Base-by-base conservation (phyloP, 805 yeast genomes). In the Wickerhamiella parazyma region DNA sequence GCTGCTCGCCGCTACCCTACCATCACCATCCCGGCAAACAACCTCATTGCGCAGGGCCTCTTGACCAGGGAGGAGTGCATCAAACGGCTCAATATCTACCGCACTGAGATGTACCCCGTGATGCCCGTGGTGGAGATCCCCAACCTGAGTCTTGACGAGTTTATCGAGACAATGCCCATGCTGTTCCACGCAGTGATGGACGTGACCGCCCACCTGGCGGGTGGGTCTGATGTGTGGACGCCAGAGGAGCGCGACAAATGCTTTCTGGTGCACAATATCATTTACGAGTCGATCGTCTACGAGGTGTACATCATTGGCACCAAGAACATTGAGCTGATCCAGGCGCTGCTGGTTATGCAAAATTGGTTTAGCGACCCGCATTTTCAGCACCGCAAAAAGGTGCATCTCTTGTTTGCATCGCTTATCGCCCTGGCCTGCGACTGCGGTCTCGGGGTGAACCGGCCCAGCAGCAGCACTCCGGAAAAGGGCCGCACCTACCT, bases 311-410 rank as follows among this genome's bases (percentile, higher is more conserved):
- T 79, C 7, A 66, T 72, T 20, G 94, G 95, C 16, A 69, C 73
- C 44, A 86, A 83, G 61, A 70, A 77, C 6, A 60, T 76, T 14
- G 87, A 83, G 56, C 60, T 83, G 29, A 63, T 85, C 33, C 77
- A 78, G 56, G 64, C 78, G 16, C 62, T 81, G 40, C 55, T 80
- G 16, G 54, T 82, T 5, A 64, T 80, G 42, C 71, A 80, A 20
- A 59, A 78, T 22, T 86, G 94, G 94, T 85, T 84, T 56, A 82
- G 80, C 50, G 73, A 83, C 3, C 82, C 94, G 0, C 95, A 84
- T 59, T 65, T 82, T 51, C 81, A 82, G 50, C 81, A 77, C 49
- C 81, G 80, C 52, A 73, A 93, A 45, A 72, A 93, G 38, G 77
- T 78, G 50, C 91, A 82, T 56, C 64, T 84, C 42, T 69, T 83